These are phyloP conservation scores for Breynia disticha DNA, from an alignment of 441 rosid genomes.

Conservation along the genomic window DNA sequence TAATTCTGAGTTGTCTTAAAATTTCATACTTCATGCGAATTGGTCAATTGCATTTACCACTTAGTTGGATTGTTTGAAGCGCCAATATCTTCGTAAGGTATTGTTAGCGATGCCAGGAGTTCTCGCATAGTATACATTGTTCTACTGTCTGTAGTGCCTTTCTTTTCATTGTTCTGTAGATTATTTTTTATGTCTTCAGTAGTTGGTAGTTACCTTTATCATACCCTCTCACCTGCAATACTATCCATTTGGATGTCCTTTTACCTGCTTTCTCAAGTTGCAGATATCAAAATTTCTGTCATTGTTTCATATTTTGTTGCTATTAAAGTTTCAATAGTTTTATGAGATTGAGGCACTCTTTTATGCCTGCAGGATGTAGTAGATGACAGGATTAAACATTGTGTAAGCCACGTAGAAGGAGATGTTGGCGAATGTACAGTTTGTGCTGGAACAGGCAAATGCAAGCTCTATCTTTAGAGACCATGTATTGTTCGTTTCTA, in stretches of 20 bases:
- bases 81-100: neutral
- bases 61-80: neutral
- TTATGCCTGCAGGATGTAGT: slow-evolving; percentile 49
- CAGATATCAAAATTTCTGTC: neutral
- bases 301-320: neutral
- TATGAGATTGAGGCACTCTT: neutral
- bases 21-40: neutral
- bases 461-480: slow-evolving; percentile 44
- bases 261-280: too few relatives aligned
- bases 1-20: neutral
- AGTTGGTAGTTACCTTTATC: too few relatives aligned
- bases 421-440: slow-evolving; percentile 62
- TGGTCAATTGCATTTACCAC: neutral
- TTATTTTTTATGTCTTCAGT: too few relatives aligned
- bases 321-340: neutral
- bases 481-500: too few relatives aligned
- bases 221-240: too few relatives aligned
- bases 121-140: neutral
- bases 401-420: slow-evolving; percentile 67
- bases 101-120: neutral
- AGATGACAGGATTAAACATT: slow-evolving; percentile 67
- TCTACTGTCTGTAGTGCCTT: too few relatives aligned
- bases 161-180: too few relatives aligned
- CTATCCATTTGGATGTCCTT: too few relatives aligned
- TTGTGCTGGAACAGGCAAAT: slow-evolving; percentile 77